Conservation (phyloP, 2,329 filamentous ascomycete species). For the Trichoderma hamatum region DNA sequence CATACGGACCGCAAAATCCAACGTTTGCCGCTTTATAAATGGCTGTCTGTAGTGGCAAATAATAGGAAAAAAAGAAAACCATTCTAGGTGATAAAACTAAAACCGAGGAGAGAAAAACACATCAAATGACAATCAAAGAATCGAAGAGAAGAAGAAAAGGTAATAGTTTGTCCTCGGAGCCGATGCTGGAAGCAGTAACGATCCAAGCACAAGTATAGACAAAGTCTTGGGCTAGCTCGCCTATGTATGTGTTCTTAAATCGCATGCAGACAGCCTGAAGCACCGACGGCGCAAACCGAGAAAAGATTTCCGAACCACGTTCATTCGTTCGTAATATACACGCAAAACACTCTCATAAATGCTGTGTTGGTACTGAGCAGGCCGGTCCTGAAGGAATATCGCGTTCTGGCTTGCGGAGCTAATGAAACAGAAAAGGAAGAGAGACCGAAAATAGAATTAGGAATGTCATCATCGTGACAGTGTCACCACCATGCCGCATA, state of each 20-base stretch:
- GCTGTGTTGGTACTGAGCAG: slow-evolving; percentile 35
- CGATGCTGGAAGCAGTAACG: slow-evolving; percentile 33
- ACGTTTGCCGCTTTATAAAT: not conserved
- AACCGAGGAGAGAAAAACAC: slow-evolving; percentile 17
- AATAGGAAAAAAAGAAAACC: not conserved
- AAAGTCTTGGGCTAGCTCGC: slow-evolving; percentile 28
- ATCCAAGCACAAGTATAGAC: slow-evolving; percentile 43
- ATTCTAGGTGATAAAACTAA: slow-evolving; percentile 7
- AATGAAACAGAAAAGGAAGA: slow-evolving; percentile 39
- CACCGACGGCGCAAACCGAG: not conserved
- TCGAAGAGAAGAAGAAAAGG: slow-evolving; percentile 30
- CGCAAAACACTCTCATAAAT: slow-evolving; percentile 36
- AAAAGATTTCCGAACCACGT: slow-evolving; percentile 27
- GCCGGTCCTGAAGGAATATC: slow-evolving; percentile 18
- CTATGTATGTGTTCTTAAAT: not conserved
- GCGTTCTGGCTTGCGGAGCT: slow-evolving; percentile 30
- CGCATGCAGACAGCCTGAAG: not conserved
- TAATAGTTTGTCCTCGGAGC: slow-evolving; percentile 35
- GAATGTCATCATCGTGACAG: slow-evolving; percentile 47
- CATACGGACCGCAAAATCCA: not conserved
- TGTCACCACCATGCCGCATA: slow-evolving; percentile 43
- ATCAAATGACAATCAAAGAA: slow-evolving; percentile 32
- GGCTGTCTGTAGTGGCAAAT: not conserved
- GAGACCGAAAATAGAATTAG: slow-evolving; percentile 33
- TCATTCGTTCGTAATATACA: slow-evolving; percentile 42